phyloP scores from a whole-genome alignment of 176 grass and related monocot species.

The Olyra latifolia region DNA sequence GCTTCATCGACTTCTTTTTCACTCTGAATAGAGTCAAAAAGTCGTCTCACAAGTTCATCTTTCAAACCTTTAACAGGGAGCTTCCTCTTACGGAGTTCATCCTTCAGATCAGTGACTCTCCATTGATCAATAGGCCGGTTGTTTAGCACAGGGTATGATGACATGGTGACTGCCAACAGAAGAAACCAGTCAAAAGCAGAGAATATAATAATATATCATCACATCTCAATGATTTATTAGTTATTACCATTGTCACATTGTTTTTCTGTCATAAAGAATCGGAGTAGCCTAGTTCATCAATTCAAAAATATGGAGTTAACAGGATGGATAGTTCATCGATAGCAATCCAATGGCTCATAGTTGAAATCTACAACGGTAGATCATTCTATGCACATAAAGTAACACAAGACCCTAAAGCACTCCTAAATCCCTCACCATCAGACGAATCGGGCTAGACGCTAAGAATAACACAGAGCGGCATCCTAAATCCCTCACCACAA shows the following conservation, averaged over 20 bases:
- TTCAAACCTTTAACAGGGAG: constrained; percentile 88
- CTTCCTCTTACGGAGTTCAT: constrained; percentile 81
- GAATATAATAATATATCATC: not conserved
- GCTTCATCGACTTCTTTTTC: constrained; percentile 33
- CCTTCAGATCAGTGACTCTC: constrained; percentile 94
- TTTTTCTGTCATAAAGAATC: not conserved
- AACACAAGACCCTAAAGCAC: not conserved
- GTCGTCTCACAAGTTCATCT: constrained; percentile 86
- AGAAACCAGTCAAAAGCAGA: constrained; percentile 20
- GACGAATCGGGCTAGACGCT: not conserved
- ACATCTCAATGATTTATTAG: not conserved
- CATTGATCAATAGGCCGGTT: constrained; percentile 93
- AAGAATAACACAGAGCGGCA: not conserved
- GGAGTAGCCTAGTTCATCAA: not conserved
- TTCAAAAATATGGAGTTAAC: not conserved
- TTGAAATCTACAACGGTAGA: not conserved
- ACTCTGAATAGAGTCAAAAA: constrained; percentile 69
- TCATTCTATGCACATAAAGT: not conserved
- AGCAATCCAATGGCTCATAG: not conserved
- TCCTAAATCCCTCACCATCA: not conserved
- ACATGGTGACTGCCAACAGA: constrained; percentile 54
- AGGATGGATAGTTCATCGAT: not conserved
- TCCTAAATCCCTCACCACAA: not conserved
- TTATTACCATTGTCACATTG: not conserved
- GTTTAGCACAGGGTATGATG: constrained; percentile 81